These are phyloP conservation scores for Scedosporium boydii DNA, from an alignment of 2,329 filamentous ascomycete species.

Conservation along the genomic window DNA sequence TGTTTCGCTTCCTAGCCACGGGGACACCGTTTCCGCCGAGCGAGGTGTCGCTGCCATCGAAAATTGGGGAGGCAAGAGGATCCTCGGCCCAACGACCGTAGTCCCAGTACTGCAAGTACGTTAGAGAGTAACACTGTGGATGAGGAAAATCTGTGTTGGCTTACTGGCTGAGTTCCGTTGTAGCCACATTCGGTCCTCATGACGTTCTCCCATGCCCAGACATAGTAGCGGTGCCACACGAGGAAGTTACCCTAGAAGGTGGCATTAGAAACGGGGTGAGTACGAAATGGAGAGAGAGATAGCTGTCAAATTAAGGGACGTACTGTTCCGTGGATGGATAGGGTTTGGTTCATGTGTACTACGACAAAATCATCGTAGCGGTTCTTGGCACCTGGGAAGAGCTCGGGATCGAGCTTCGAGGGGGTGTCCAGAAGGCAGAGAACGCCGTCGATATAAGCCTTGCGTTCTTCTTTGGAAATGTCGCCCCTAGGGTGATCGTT, in stretches of 20 bases:
- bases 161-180: conserved; percentile 26
- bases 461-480: conserved; percentile 10
- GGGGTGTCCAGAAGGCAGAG: conserved; percentile 15
- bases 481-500: conserved; percentile 4
- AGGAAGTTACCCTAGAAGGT: conserved; percentile 24
- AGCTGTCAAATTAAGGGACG: not conserved
- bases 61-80: conserved; percentile 37
- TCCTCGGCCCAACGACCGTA: conserved; percentile 38
- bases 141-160: not conserved
- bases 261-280: not conserved
- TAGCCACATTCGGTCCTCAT: conserved; percentile 32
- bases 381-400: conserved; percentile 17
- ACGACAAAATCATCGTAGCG: conserved; percentile 23
- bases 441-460: conserved; percentile 17
- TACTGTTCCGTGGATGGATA: conserved; percentile 17
- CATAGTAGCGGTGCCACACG: conserved; percentile 33
- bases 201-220: conserved; percentile 26
- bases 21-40: conserved; percentile 36
- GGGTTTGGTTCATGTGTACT: conserved; percentile 19
- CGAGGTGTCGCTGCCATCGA: conserved; percentile 42
- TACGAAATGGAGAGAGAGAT: no score
- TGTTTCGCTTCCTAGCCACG: not conserved
- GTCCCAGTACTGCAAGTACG: conserved; percentile 35
- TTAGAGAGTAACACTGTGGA: not conserved
- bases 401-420: conserved; percentile 13